Base-by-base conservation (phyloP, 2,329 filamentous ascomycete species). In the Neonectria magnoliae region DNA sequence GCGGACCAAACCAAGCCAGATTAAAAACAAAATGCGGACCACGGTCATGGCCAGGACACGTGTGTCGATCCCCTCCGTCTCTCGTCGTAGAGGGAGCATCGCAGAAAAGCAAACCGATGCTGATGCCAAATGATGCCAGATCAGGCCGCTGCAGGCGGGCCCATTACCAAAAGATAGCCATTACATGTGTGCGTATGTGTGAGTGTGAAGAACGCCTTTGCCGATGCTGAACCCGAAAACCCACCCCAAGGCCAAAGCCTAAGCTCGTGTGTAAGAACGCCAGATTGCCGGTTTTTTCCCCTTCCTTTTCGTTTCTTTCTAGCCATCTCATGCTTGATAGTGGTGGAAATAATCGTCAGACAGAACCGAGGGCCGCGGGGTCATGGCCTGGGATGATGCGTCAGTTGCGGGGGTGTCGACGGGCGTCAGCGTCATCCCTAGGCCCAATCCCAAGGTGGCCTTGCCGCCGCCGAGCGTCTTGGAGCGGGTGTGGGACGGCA, bases 401-500 rank as follows among this genome's bases (percentile, higher is more conserved):
- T 71, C 66, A 14, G 65, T 33, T 33, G 64, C 64, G 18, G 74
- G 73, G 16, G 68, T 69, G 29, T 75, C 75, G 45, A 68, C 62
- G 31, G 73, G 74, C 10, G 73, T 76, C 22, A 76, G 62, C 18
- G 70, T 69, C 41, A 75, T 68, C 7, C 69, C 75, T 13, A 74
- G 53, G 2, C 72, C 74, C 20, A 72, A 50, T 2, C 72, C 75
- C 16, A 71, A 31, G 27, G 64, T 66, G 16, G 68, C 68, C 27
- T 68, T 70, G 55, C 72, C 68, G 11, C 67, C 64, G 36, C 70
- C 64, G 57, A 76, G 73, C 1, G 79, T 80, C 76, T 76, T 78
- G 57, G 79, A 79, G n/a, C 79, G 77, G 56, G 61, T 70, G 66
- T 79, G 79, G 11, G 74, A 68, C 36, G 75, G 73, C 25, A 77